A percentile compares a stretch with the other conserved stretches of the same genome.
These are phyloP conservation scores for Orbilia brochopaga DNA, from an alignment of 2,329 filamentous ascomycete genomes.

Conservation along the genomic window DNA sequence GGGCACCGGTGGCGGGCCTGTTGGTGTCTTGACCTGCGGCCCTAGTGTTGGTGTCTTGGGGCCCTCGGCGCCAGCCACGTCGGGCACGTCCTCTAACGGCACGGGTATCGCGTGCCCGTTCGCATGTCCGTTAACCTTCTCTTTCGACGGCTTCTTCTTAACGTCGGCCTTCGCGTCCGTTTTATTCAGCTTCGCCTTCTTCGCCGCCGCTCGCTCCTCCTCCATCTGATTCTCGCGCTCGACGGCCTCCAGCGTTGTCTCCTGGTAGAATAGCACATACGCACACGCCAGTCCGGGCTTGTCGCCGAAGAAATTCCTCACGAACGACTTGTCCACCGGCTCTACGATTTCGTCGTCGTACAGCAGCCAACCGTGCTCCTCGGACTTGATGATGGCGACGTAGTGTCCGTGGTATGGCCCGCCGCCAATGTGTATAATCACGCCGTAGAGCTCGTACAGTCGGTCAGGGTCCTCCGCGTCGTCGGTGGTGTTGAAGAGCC, in stretches of 20 bases:
- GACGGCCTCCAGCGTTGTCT: slow-evolving; percentile 74
- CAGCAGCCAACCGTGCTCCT: slow-evolving; percentile 91
- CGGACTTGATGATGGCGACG: slow-evolving; percentile 95
- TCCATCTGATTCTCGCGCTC: slow-evolving; percentile 57
- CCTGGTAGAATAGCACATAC: slow-evolving; percentile 97
- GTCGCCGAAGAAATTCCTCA: slow-evolving; percentile 96
- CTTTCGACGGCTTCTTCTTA: slow-evolving; percentile 52
- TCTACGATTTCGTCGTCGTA: slow-evolving; percentile 99
- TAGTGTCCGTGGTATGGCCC: slow-evolving; percentile 98
- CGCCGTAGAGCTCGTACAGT: slow-evolving; percentile 93
- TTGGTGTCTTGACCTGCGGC: slow-evolving; percentile 38
- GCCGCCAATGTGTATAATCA: slow-evolving; percentile 95
- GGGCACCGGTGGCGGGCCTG: slow-evolving; percentile 46
- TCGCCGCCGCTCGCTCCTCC: slow-evolving; percentile 51
- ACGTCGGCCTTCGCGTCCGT: slow-evolving; percentile 50
- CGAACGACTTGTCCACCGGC: slow-evolving; percentile 90
- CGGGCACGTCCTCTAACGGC: slow-evolving; percentile 41
- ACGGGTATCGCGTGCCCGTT: slow-evolving; percentile 34
- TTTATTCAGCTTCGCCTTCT: slow-evolving; percentile 47
- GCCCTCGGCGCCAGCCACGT: slow-evolving; percentile 44
- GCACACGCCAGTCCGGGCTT: slow-evolving; percentile 87
- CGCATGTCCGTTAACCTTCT: slow-evolving; percentile 48
- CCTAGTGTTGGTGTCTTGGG: slow-evolving; percentile 49
- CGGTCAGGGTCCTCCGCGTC: slow-evolving; percentile 92
- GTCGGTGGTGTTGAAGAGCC: slow-evolving; percentile 96